phyloP scores from a whole-genome alignment of 148 eudicot genomes.

The Heliosperma pusillum region DNA sequence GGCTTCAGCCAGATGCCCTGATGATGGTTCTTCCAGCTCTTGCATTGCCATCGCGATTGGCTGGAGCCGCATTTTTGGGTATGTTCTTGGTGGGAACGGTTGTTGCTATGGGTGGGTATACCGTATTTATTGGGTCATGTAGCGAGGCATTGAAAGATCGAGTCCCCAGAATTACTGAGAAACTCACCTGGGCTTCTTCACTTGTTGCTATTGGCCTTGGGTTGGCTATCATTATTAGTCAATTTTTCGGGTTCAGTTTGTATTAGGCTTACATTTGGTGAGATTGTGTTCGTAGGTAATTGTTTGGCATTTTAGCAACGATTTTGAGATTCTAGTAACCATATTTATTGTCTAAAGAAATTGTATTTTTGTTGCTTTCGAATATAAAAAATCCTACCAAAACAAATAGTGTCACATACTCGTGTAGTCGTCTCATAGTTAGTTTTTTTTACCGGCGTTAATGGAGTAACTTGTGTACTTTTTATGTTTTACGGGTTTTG shows the following conservation, averaged over 20 bases:
- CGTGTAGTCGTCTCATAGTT: no score
- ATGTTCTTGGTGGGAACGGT: slow-evolving; percentile 94
- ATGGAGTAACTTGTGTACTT: no score
- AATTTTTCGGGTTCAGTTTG: slow-evolving; percentile 78
- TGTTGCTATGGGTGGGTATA: slow-evolving; percentile 87
- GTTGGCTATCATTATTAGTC: slow-evolving; percentile 71
- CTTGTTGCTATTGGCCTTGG: slow-evolving; percentile 87
- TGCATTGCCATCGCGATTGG: slow-evolving; percentile 80
- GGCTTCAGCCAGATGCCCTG: slow-evolving; percentile 91
- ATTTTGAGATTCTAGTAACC: slow-evolving; percentile 9
- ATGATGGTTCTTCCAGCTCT: slow-evolving; percentile 96
- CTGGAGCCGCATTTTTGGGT: slow-evolving; percentile 79
- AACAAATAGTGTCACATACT: no score
- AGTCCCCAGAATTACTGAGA: slow-evolving; percentile 87
- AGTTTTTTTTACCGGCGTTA: no score
- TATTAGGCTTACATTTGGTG: slow-evolving; percentile 33
- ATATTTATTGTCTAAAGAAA: slow-evolving; percentile 5
- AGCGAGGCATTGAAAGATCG: slow-evolving; percentile 86
- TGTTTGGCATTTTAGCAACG: slow-evolving; percentile 23
- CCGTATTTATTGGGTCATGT: slow-evolving; percentile 91
- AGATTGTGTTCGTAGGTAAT: slow-evolving; percentile 15
- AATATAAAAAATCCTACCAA: neutral
- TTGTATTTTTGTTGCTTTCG: neutral
- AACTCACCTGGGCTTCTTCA: slow-evolving; percentile 97
- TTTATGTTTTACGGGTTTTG: no score